Base-by-base conservation (phyloP, 352 stramenopile species). In the Ophiocytium majus region DNA sequence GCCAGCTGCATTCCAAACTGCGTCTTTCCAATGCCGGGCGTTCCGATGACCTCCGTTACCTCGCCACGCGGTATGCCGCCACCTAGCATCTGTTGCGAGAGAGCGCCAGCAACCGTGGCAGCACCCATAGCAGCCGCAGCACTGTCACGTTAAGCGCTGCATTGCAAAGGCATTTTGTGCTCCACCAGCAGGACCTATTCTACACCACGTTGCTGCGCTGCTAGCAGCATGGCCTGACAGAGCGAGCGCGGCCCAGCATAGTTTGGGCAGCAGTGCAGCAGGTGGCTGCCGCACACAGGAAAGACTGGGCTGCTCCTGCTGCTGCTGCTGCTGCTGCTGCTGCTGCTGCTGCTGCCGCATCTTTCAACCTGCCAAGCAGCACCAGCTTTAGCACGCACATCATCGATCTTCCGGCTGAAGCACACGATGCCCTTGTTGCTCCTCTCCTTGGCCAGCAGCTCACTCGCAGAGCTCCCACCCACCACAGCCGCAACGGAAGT, bases 31-130 rank as follows among this genome's bases (percentile, higher is more conserved):
- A 81, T 81, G 9, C 88, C 88, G 10, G 88, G 88, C 10, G 76
- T 84, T 23, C 88, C 86, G n/a, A 81, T 66, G 23, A 92, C 35
- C 84, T 92, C 90, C 1, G 88, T 92, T 0, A 92, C 36, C 79
- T 91, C 84, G 23, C 90, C 90, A 50, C 89, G 78, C 0, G 80
- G 50, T 17, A 93, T 36, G 34, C 90, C 90, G 28, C 90, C 89
- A n/a, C 90, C 90, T 10, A 92, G 81, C 83, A 92, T 88, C 75
- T 81, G 50, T 43, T 17, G 49, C 43, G 14, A 57, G n/a, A n/a
- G n/a, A n/a, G n/a, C n/a, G n/a, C n/a, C n/a, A n/a, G n/a, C n/a
- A n/a, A n/a, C n/a, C n/a, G n/a, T n/a, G n/a, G n/a, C n/a, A n/a
- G n/a, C n/a, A n/a, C n/a, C n/a, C n/a, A n/a, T n/a, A n/a, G n/a